These are phyloP conservation scores for Pythium sukuiense DNA, from an alignment of 352 stramenopile genomes.

Conservation along the genomic window DNA sequence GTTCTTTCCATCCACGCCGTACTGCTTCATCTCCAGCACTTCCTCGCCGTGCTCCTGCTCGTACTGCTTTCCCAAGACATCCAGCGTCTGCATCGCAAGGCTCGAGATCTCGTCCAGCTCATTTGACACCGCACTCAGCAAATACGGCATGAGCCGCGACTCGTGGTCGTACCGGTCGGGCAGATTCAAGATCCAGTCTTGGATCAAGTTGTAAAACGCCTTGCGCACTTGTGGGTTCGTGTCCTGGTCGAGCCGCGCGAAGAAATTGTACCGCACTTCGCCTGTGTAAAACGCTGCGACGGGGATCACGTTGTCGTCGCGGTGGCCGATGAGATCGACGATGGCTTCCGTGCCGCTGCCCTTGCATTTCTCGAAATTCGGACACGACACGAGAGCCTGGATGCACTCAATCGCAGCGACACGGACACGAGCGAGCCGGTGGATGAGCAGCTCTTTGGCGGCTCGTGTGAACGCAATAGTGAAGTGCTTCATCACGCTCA, in stretches of 20 bases:
- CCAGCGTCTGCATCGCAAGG: constrained; percentile 75
- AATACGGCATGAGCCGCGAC: constrained; percentile 92
- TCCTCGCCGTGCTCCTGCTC: constrained; percentile 76
- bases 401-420: constrained; percentile 85
- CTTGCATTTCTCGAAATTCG: constrained; percentile 90
- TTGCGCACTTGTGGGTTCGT: constrained; percentile 74
- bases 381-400: constrained; percentile 75
- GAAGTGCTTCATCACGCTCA: constrained; percentile 94
- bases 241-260: constrained; percentile 92
- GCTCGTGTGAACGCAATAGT: constrained; percentile 86
- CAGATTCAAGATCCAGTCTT: constrained; percentile 89
- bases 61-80: constrained; percentile 54
- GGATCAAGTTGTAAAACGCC: constrained; percentile 87
- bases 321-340: constrained; percentile 92
- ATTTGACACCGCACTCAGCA: constrained; percentile 90
- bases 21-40: constrained; percentile 93
- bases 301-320: constrained; percentile 94
- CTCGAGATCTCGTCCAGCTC: constrained; percentile 42
- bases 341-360: constrained; percentile 95
- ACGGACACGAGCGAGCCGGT: constrained; percentile 91
- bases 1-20: constrained; percentile 91
- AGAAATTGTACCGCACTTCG: constrained; percentile 91
- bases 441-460: constrained; percentile 79
- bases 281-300: constrained; percentile 93
- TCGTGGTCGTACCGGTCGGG: constrained; percentile 95